Percentiles rank a stretch among this genome's conserved stretches.
Evolutionary conservation across 108 stramenopile species (phyloP).

Genomic region (Nannochloropsis gaditana): DNA sequence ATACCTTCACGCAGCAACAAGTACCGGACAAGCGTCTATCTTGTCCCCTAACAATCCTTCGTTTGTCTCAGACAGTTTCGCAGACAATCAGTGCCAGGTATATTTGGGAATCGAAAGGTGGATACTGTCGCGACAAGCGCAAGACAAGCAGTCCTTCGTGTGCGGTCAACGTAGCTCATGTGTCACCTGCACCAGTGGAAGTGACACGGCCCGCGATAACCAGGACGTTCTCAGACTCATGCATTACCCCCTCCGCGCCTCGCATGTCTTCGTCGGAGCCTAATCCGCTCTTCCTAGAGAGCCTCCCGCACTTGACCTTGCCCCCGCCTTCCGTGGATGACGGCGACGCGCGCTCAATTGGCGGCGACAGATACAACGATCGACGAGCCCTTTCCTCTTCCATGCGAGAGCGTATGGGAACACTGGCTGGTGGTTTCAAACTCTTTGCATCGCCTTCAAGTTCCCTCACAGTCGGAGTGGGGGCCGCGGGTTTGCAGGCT

Average conservation of each 20-base stretch:
- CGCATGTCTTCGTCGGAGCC: conserved; percentile 7
- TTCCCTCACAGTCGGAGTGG: neutral
- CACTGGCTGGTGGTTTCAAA: neutral
- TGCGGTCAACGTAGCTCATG: too few species aligned
- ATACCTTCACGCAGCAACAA: neutral
- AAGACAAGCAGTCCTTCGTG: too few species aligned
- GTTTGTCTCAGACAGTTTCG: neutral
- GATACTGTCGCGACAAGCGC: too few species aligned
- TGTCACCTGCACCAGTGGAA: neutral
- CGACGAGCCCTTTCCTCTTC: neutral
- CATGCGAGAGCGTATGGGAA: neutral
- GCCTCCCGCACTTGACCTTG: neutral
- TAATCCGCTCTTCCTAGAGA: conserved; percentile 16
- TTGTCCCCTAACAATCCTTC: neutral
- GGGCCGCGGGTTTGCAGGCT: too few species aligned
- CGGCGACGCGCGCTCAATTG: neutral
- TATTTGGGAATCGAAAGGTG: too few species aligned
- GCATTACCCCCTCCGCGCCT: neutral
- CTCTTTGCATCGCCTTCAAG: neutral
- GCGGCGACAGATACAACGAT: too few species aligned
- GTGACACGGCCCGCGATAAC: neutral
- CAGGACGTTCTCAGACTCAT: neutral
- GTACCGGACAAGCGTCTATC: neutral
- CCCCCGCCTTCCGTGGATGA: neutral
- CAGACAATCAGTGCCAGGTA: neutral